Evolutionary conservation across 306 rosid genomes (phyloP).

Genomic region (Herpetospermum pedunculosum): DNA sequence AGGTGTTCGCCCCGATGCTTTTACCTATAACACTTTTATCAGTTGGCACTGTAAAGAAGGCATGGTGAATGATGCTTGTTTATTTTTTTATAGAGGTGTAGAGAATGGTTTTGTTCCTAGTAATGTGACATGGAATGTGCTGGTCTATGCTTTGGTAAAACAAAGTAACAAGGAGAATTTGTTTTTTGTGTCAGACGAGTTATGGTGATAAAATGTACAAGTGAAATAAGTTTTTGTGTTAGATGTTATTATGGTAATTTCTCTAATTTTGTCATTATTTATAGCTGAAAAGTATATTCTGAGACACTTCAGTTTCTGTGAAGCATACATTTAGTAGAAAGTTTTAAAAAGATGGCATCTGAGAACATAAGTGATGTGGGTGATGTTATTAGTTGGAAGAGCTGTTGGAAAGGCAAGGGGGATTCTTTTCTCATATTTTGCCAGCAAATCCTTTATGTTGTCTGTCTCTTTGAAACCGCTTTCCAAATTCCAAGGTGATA

Average conservation of each 20-base stretch:
- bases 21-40: conserved; percentile 74
- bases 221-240: neutral
- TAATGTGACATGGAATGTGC: conserved; percentile 59
- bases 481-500: neutral
- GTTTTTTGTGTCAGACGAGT: neutral
- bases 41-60: conserved; percentile 54
- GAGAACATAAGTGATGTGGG: neutral
- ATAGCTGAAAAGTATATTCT: neutral
- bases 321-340: neutral
- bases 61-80: conserved; percentile 48
- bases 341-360: neutral
- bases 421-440: neutral
- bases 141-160: conserved; percentile 38
- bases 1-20: conserved; percentile 58
- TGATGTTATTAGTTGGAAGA: neutral
- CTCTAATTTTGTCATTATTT: neutral
- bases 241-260: neutral
- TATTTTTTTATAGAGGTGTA: conserved; percentile 51
- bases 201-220: neutral
- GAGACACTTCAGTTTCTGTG: neutral
- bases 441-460: neutral
- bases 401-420: neutral
- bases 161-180: conserved; percentile 19
- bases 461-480: neutral
- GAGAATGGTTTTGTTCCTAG: conserved; percentile 63